phyloP scores from a whole-genome alignment of 768 basidiomycete species.

The Agrocybe praecox region DNA sequence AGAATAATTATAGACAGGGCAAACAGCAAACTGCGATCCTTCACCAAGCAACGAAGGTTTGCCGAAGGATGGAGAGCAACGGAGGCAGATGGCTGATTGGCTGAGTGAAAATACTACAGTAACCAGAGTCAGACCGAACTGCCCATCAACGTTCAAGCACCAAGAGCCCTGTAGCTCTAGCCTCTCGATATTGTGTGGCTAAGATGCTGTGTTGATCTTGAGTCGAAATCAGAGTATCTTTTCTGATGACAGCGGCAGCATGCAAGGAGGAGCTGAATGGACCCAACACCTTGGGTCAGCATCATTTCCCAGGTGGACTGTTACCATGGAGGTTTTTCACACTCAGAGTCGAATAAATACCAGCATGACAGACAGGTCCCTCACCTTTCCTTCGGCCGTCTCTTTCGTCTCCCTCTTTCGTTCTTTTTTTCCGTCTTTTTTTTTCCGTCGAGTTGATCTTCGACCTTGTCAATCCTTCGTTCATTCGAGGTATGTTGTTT shows the following conservation, averaged over 20 bases:
- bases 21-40: background rate
- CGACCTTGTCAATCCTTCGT: constrained; percentile 59
- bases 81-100: background rate
- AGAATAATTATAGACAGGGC: background rate
- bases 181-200: too few species aligned
- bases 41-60: background rate
- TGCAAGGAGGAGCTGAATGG: constrained; percentile 1
- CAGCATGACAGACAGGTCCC: constrained; percentile 11
- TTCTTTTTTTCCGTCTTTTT: constrained; percentile 43
- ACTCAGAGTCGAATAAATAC: constrained; percentile 26
- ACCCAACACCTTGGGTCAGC: constrained; percentile 17
- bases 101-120: constrained; percentile 13
- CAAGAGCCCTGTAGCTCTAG: too few species aligned
- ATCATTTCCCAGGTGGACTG: constrained; percentile 21
- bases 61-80: background rate
- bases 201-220: background rate
- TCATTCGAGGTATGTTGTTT: constrained; percentile 47
- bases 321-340: constrained; percentile 36
- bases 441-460: constrained; percentile 68
- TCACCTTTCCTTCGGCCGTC: constrained; percentile 37
- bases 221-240: constrained; percentile 4
- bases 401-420: constrained; percentile 33
- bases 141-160: constrained; percentile 13
- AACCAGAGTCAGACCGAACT: constrained; percentile 17
- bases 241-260: constrained; percentile 4